Conservation (phyloP, 176 grass and related monocot species). For the Aegilops speltoides region DNA sequence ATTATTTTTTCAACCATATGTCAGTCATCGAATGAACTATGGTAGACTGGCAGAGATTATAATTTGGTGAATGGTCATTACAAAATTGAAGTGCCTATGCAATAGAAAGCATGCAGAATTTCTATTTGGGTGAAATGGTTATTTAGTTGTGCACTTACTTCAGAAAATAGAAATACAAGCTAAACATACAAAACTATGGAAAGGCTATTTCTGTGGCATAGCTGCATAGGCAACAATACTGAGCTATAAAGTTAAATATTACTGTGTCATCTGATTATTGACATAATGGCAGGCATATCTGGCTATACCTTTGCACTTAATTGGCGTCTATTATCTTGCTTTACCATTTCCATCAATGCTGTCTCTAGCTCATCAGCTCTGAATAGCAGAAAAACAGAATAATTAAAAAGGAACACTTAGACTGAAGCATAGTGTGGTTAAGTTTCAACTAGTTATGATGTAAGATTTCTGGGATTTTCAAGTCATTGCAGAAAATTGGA, state of each 20-base stretch:
- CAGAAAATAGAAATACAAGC: background rate
- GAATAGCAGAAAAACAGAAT: conserved; percentile 28
- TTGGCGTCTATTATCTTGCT: conserved; percentile 90
- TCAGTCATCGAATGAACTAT: background rate
- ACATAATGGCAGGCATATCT: conserved; percentile 21
- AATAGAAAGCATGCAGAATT: conserved; percentile 9
- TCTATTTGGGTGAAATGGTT: background rate
- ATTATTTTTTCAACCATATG: background rate
- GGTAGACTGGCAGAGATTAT: background rate
- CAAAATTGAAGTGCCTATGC: conserved; percentile 1
- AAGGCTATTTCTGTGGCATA: conserved; percentile 1
- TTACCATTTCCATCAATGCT: conserved; percentile 99
- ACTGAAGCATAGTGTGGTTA: conserved; percentile 7
- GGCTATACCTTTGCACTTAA: conserved; percentile 87
- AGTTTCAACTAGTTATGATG: conserved; percentile 5
- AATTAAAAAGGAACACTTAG: background rate
- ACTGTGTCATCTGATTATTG: conserved; percentile 10
- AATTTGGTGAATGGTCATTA: conserved; percentile 2
- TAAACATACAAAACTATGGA: conserved; percentile 17
- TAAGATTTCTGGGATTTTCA: background rate
- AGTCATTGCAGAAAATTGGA: background rate
- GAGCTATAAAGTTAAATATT: background rate
- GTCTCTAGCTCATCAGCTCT: conserved; percentile 99
- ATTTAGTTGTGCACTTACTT: background rate
- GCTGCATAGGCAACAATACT: conserved; percentile 1